A percentile compares a stretch with the other conserved stretches of the same genome.
These are phyloP conservation scores for Eucalyptus leucophloia DNA, from an alignment of 345 rosid genomes.

Conservation along the genomic window DNA sequence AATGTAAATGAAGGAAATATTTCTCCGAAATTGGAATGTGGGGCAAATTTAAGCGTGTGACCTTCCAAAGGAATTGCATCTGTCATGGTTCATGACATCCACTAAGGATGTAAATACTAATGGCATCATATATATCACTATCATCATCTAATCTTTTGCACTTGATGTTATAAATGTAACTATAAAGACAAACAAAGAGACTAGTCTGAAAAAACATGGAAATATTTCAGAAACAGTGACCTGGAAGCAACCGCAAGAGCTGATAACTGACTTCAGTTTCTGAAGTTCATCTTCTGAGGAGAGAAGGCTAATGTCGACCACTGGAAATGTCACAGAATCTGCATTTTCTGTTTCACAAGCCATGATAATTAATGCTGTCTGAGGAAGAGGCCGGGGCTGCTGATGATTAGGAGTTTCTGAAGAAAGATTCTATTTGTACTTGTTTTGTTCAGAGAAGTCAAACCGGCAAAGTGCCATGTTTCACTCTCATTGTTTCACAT, in stretches of 20 bases:
- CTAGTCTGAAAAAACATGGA: neutral
- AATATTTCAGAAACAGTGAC: neutral
- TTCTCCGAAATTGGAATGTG: neutral
- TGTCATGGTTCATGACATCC: neutral
- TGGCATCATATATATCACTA: neutral
- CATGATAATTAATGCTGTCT: neutral
- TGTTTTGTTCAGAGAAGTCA: neutral
- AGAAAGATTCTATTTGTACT: neutral
- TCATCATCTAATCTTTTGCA: neutral
- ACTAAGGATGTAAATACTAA: neutral
- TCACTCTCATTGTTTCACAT: neutral
- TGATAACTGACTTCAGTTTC: constrained; percentile 19
- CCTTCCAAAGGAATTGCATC: neutral
- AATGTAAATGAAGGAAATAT: neutral
- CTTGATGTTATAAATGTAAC: neutral
- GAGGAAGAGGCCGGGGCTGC: neutral
- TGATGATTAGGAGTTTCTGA: neutral
- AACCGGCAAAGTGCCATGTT: neutral
- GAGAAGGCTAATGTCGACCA: constrained; percentile 10
- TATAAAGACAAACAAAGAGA: neutral
- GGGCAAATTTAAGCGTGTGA: neutral
- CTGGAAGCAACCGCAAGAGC: constrained; percentile 37
- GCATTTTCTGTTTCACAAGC: neutral
- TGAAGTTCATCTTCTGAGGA: neutral
- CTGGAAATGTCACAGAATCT: neutral